Conservation (phyloP, 768 basidiomycete genomes). For the Pleurotus ostreatus region DNA sequence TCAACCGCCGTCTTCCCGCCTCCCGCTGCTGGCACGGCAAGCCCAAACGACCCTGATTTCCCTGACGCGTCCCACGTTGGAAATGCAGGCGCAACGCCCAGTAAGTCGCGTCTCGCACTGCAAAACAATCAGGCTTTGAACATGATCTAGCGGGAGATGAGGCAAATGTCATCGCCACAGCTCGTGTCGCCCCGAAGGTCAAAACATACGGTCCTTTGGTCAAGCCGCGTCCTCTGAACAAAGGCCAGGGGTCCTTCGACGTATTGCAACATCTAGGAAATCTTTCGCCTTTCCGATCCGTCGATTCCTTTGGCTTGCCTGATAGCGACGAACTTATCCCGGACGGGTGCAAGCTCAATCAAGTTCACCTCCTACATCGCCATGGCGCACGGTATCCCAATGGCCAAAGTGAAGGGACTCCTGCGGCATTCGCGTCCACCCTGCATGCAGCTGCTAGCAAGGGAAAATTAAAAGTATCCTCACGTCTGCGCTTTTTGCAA, state of each 20-base stretch:
- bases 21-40: conserved; percentile 27
- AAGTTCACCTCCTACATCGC: conserved; percentile 60
- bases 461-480: conserved; percentile 45
- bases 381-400: conserved; percentile 65
- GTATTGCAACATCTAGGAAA: conserved; percentile 44
- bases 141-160: conserved; percentile 37
- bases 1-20: conserved; percentile 39
- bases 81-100: conserved; percentile 45
- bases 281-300: conserved; percentile 47
- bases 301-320: conserved; percentile 47
- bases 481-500: conserved; percentile 60
- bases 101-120: conserved; percentile 22
- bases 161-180: conserved; percentile 35
- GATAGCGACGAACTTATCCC: conserved; percentile 43
- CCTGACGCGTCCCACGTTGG: conserved; percentile 38
- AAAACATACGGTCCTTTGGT: conserved; percentile 38
- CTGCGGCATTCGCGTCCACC: conserved; percentile 39
- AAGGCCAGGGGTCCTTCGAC: conserved; percentile 32
- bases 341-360: conserved; percentile 39
- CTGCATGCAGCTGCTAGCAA: conserved; percentile 40
- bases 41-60: conserved; percentile 32
- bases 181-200: conserved; percentile 33
- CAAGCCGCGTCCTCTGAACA: conserved; percentile 29
- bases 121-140: not conserved
- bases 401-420: conserved; percentile 33